Percentiles rank a stretch among this genome's conserved stretches.
Conservation (phyloP, 768 basidiomycete genomes). For the Mycena maculata region DNA sequence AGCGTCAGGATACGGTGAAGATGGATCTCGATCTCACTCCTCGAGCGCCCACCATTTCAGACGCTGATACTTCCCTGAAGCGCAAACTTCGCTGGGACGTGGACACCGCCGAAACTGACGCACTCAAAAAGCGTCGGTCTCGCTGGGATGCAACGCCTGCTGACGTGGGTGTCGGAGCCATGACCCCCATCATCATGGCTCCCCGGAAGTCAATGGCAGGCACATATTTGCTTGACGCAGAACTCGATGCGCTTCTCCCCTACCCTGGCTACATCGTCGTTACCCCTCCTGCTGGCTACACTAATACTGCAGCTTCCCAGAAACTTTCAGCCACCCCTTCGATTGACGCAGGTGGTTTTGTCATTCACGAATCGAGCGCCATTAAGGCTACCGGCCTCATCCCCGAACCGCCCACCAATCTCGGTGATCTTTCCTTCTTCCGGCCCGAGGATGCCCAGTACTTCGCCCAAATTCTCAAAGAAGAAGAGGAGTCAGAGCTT, state of each 20-base stretch:
- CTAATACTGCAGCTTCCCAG: conserved; percentile 65
- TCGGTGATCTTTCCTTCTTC: conserved; percentile 96
- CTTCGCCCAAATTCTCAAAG: conserved; percentile 93
- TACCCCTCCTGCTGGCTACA: conserved; percentile 91
- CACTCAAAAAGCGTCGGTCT: conserved; percentile 91
- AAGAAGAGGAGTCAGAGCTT: conserved; percentile 92
- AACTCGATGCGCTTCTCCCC: conserved; percentile 91
- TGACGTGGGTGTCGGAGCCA: conserved; percentile 53
- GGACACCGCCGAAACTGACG: conserved; percentile 70
- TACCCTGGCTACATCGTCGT: conserved; percentile 88
- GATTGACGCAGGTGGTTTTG: conserved; percentile 82
- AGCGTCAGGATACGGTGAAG: conserved; percentile 76
- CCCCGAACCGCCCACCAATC: conserved; percentile 93
- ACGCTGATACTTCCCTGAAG: conserved; percentile 65
- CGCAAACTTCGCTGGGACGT: conserved; percentile 87
- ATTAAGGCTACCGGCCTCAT: conserved; percentile 91
- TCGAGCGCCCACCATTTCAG: conserved; percentile 79
- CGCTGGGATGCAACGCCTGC: conserved; percentile 97
- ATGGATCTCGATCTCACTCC: conserved; percentile 94
- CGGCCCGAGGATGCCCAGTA: conserved; percentile 98
- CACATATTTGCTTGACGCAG: conserved; percentile 92
- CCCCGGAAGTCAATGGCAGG: conserved; percentile 72
- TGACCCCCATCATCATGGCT: conserved; percentile 88
- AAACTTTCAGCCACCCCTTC: conserved; percentile 52
- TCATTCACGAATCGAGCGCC: conserved; percentile 93